Percentiles rank a stretch among this genome's conserved stretches.
Evolutionary conservation across 75 land plant genomes (phyloP).

Genomic region (Chamaecyparis obtusa): DNA sequence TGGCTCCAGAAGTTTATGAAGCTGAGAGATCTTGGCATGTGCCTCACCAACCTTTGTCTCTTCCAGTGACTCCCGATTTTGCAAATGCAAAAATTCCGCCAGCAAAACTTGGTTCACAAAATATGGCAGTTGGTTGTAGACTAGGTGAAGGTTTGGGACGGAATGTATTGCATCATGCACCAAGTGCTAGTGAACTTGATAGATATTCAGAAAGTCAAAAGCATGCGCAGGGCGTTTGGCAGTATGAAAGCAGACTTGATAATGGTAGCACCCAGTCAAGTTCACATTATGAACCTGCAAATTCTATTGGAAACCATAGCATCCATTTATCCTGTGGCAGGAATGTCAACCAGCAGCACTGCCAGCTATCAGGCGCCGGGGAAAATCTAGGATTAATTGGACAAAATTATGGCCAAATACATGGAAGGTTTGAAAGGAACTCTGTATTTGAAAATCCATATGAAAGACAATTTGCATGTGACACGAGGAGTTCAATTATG

Average conservation of each 20-base stretch:
- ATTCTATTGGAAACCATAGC: neutral
- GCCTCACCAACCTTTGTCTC: neutral
- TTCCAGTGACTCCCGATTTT: neutral
- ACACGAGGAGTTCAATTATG: neutral
- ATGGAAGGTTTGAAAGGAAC: conserved; percentile 6
- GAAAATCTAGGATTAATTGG: neutral
- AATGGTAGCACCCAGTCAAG: neutral
- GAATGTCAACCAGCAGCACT: neutral
- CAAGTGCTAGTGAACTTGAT: neutral
- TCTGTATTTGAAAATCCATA: neutral
- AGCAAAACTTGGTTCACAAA: conserved; percentile 4
- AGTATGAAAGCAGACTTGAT: conserved; percentile 2
- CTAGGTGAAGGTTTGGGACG: conserved; percentile 10
- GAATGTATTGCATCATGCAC: neutral
- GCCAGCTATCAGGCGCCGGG: neutral
- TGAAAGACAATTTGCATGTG: neutral
- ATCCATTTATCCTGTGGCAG: neutral
- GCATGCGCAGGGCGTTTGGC: conserved; percentile 1
- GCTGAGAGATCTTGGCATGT: neutral
- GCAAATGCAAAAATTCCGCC: neutral
- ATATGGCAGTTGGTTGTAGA: neutral
- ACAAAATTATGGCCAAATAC: neutral
- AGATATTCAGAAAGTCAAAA: conserved; percentile 3
- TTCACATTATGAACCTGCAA: conserved; percentile 1
- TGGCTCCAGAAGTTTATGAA: neutral